These are phyloP conservation scores for Sugiyamaella smithiae DNA, from an alignment of 805 yeast genomes.

Conservation along the genomic window DNA sequence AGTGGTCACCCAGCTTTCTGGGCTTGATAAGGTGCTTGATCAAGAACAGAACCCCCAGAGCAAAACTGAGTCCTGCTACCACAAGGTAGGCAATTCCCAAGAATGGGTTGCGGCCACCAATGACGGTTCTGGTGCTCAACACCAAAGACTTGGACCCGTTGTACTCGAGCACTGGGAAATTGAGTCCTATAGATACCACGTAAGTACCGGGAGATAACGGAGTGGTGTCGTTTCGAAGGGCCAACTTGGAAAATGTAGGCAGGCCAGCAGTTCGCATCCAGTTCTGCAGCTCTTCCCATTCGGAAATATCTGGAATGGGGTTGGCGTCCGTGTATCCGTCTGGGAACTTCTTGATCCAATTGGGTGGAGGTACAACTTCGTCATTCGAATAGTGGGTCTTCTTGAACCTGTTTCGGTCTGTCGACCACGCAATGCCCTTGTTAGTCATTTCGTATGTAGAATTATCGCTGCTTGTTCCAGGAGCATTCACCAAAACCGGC, in stretches of 20 bases:
- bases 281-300: slow-evolving; percentile 84
- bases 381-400: slow-evolving; percentile 63
- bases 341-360: slow-evolving; percentile 78
- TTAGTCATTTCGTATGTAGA: slow-evolving; percentile 44
- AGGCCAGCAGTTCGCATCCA: slow-evolving; percentile 99
- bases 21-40: slow-evolving; percentile 81
- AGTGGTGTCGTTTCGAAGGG: slow-evolving; percentile 63
- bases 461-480: slow-evolving; percentile 33
- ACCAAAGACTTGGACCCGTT: slow-evolving; percentile 89
- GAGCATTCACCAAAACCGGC: slow-evolving; percentile 40
- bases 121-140: slow-evolving; percentile 72
- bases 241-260: slow-evolving; percentile 83
- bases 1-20: slow-evolving; percentile 79
- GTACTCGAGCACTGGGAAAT: slow-evolving; percentile 77
- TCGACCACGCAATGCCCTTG: slow-evolving; percentile 77
- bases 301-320: slow-evolving; percentile 63
- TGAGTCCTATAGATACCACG: slow-evolving; percentile 60
- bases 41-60: slow-evolving; percentile 72
- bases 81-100: slow-evolving; percentile 82
- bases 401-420: slow-evolving; percentile 71
- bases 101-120: slow-evolving; percentile 86
- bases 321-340: slow-evolving; percentile 84
- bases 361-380: slow-evolving; percentile 90
- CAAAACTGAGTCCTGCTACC: slow-evolving; percentile 72
- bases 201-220: slow-evolving; percentile 66